Evolutionary conservation across 495 filamentous ascomycete species (phyloP), one percentile per base, ranked within the genome.

Genomic region (Rhizodiscina lignyota): DNA sequence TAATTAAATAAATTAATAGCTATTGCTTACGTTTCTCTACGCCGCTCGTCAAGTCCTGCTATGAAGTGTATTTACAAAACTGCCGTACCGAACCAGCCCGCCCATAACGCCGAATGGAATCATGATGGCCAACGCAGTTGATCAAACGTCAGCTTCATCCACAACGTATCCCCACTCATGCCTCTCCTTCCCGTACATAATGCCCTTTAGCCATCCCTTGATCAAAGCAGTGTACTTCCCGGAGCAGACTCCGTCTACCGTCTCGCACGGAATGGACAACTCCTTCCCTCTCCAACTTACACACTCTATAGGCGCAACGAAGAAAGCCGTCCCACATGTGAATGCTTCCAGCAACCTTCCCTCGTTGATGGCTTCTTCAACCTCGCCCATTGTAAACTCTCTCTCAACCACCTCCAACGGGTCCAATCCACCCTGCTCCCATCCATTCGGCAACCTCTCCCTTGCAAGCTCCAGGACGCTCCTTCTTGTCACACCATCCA

Each of bases 321-420:
- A 94, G 64, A 68, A 89, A 67, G 86, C 86, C 47, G 86, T 94
- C 6, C 86, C 86, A 27, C 77, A 74, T 18, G 77, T 81, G 47
- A 94, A 94, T 1, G 82, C 69, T 56, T 94, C 86, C 13, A 92
- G 46, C 27, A 94, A 54, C 6, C 86, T 61, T 2, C 80, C 83
- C 52, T 92, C 81, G 35, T 68, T 54, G 29, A 66, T 58, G 3
- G 86, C 86, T 44, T 75, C 66, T 6, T 74, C 59, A 18, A 94
- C 50, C 55, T 94, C 86, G 15, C 57, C 50, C 58, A 94, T 94
- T 4, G 70, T 81, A 50, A 84, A 87, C 30, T 69, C 69, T 22
- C 71, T 58, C 70, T 94, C 84, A 2, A 85, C 71, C 22, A 89
- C 66, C 54, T 87, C 75, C 5, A 80, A 37, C 0, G 72, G 45